Conservation (phyloP, 176 grass and related monocot species). For the Calamus simplicifolius region DNA sequence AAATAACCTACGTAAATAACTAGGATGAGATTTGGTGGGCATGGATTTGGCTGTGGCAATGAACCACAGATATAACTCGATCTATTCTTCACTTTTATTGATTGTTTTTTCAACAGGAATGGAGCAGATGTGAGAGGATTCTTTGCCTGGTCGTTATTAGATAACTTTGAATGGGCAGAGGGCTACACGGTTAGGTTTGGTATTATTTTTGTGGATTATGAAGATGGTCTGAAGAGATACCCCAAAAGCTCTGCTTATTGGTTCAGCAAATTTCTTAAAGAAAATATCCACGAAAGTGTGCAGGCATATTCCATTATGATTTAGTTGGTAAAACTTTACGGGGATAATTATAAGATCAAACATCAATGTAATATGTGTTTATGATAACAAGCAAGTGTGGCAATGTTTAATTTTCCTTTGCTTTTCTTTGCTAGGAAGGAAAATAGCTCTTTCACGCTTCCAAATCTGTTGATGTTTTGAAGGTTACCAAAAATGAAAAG, state of each 20-base stretch:
- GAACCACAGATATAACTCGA: neutral
- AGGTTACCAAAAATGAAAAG: too few relatives aligned
- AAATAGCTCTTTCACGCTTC: too few relatives aligned
- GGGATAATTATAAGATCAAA: too few relatives aligned
- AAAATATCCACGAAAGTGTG: neutral
- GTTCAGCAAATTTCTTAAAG: conserved; percentile 43
- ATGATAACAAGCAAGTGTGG: too few relatives aligned
- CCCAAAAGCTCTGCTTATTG: conserved; percentile 43
- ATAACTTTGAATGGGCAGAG: conserved; percentile 44
- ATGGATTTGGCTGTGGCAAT: neutral
- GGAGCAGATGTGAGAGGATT: conserved; percentile 60
- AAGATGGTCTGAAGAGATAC: conserved; percentile 34
- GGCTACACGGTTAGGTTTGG: conserved; percentile 55
- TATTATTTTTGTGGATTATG: conserved; percentile 45
- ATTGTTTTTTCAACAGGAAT: conserved; percentile 15
- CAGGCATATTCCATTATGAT: too few relatives aligned
- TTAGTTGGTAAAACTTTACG: too few relatives aligned
- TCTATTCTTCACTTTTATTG: neutral
- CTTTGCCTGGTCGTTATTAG: conserved; percentile 51
- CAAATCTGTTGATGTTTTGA: too few relatives aligned
- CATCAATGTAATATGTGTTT: too few relatives aligned
- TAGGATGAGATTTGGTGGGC: too few relatives aligned
- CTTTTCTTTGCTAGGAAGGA: too few relatives aligned
- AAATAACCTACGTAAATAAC: too few relatives aligned
- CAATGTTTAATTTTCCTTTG: too few relatives aligned